These are phyloP conservation scores for Olyra latifolia DNA, from an alignment of 176 grass and related monocot species.

Conservation along the genomic window DNA sequence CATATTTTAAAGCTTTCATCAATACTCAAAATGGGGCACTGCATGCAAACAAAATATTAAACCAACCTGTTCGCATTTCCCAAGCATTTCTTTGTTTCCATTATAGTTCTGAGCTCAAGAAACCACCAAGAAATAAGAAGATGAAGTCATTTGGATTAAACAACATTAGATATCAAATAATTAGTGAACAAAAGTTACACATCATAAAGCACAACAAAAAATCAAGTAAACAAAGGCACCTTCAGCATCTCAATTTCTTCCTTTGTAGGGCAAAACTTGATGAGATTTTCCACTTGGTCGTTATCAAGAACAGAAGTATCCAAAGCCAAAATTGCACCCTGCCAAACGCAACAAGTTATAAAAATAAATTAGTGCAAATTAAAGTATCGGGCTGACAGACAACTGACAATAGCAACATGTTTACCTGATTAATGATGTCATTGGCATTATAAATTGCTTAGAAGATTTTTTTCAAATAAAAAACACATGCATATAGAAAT, in stretches of 20 bases:
- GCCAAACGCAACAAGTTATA: slow-evolving; percentile 27
- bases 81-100: slow-evolving; percentile 93
- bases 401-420: slow-evolving; percentile 21
- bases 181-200: background rate
- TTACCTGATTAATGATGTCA: background rate
- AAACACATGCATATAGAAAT: slow-evolving; percentile 33
- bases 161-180: slow-evolving; percentile 13
- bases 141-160: slow-evolving; percentile 11
- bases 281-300: slow-evolving; percentile 98
- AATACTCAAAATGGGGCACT: slow-evolving; percentile 11
- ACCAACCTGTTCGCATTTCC: slow-evolving; percentile 95
- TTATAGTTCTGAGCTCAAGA: slow-evolving; percentile 61
- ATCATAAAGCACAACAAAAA: slow-evolving; percentile 14
- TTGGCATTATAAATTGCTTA: slow-evolving; percentile 20
- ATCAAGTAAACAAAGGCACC: slow-evolving; percentile 46
- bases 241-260: slow-evolving; percentile 99
- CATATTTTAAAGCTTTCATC: slow-evolving; percentile 36
- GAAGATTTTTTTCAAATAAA: background rate
- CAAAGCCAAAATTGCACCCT: slow-evolving; percentile 87
- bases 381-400: background rate
- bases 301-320: slow-evolving; percentile 86
- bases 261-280: slow-evolving; percentile 97
- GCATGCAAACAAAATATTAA: slow-evolving; percentile 31
- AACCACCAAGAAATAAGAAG: background rate
- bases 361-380: slow-evolving; percentile 20